Evolutionary conservation across 2,329 filamentous ascomycete species (phyloP).

Genomic region (Aquanectria penicillioides): DNA sequence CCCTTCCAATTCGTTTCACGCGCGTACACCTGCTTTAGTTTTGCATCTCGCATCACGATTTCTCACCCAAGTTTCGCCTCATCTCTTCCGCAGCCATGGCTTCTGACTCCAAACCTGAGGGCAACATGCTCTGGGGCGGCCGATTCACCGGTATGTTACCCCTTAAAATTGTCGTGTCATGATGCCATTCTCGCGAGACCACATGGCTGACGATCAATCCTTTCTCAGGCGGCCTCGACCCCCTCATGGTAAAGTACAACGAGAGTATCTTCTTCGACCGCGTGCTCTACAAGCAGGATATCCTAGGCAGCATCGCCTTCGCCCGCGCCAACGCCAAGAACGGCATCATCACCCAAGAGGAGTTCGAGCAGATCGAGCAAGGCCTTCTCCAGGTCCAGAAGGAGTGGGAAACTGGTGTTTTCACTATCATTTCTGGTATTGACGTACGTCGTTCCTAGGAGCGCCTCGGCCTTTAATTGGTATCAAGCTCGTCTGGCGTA

Average conservation of each 20-base stretch:
- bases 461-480: constrained; percentile 30
- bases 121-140: constrained; percentile 56
- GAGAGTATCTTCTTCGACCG: constrained; percentile 82
- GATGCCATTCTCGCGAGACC: background rate
- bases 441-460: constrained; percentile 54
- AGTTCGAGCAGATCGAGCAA: constrained; percentile 78
- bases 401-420: constrained; percentile 63
- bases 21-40: background rate
- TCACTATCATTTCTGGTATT: constrained; percentile 61
- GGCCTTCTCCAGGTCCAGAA: constrained; percentile 69
- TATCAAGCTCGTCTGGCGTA: background rate
- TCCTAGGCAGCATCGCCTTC: constrained; percentile 82
- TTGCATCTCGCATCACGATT: background rate
- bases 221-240: constrained; percentile 77
- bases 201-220: constrained; percentile 5
- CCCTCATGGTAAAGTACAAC: constrained; percentile 88
- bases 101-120: constrained; percentile 41
- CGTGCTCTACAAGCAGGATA: constrained; percentile 81
- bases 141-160: constrained; percentile 59
- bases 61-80: background rate
- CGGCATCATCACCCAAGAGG: constrained; percentile 76
- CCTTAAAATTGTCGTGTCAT: background rate
- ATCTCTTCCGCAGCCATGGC: constrained; percentile 35
- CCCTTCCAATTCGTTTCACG: constrained; percentile 6
- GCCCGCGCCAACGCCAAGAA: constrained; percentile 81